These are phyloP conservation scores for Chrysanthemum seticuspe DNA, from an alignment of 129 eudicot genomes.

Conservation along the genomic window DNA sequence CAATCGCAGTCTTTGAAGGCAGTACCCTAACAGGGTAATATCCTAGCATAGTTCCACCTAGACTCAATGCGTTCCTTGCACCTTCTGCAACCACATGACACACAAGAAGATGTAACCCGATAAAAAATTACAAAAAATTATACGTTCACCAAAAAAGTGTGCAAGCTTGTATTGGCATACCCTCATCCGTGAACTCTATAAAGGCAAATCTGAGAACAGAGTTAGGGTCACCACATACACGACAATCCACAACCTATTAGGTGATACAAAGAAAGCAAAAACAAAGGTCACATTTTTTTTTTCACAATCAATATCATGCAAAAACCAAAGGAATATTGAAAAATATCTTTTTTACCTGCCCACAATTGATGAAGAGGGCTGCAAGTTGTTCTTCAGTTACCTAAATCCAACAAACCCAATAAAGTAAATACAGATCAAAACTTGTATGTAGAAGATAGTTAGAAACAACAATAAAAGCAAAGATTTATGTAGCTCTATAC, in stretches of 20 bases:
- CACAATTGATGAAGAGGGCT: constrained; percentile 72
- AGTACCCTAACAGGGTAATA: constrained; percentile 79
- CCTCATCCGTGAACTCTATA: constrained; percentile 81
- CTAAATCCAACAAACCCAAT: constrained; percentile 33
- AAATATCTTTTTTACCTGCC: constrained; percentile 49
- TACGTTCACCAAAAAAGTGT: not conserved
- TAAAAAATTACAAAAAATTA: not conserved
- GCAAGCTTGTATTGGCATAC: constrained; percentile 31
- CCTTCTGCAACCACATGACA: constrained; percentile 48
- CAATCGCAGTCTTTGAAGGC: constrained; percentile 94
- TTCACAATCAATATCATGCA: no score
- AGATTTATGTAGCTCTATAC: constrained; percentile 27
- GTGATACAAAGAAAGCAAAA: not conserved
- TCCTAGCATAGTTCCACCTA: constrained; percentile 91
- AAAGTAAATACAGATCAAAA: not conserved
- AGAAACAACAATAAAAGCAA: not conserved
- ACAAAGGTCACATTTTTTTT: not conserved
- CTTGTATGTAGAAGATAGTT: no score
- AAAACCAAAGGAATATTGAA: constrained; percentile 2
- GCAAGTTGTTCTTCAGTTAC: constrained; percentile 99
- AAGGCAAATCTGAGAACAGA: constrained; percentile 87
- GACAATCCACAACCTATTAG: constrained; percentile 85
- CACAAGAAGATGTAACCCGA: constrained; percentile 16
- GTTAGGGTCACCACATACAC: constrained; percentile 87
- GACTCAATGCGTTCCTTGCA: constrained; percentile 71